phyloP scores from a whole-genome alignment of 2,329 filamentous ascomycete genomes.

The Arthrobotrys musiformis region DNA sequence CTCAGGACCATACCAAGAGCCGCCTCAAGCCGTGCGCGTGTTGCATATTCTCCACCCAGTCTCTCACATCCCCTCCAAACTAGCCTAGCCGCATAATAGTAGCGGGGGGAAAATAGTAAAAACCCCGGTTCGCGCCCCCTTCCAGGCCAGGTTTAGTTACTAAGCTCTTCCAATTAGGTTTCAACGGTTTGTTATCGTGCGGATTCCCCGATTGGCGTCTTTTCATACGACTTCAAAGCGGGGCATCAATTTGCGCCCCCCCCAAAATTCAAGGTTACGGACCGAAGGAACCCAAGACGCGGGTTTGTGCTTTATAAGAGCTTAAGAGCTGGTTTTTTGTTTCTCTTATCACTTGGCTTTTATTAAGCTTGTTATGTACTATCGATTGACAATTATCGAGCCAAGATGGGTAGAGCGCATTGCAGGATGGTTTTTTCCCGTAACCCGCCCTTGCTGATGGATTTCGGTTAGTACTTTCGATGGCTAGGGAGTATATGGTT shows the following conservation, averaged over 20 bases:
- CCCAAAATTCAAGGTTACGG: too few species aligned
- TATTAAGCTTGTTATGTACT: constrained; percentile 25
- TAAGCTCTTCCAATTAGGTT: not conserved
- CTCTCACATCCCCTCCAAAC: too few species aligned
- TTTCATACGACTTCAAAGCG: not conserved
- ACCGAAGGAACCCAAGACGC: too few species aligned
- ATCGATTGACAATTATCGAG: not conserved
- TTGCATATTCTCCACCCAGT: too few species aligned
- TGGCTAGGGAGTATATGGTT: too few species aligned
- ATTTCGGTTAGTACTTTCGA: too few species aligned
- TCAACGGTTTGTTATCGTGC: not conserved
- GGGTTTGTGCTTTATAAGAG: not conserved
- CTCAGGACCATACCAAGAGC: too few species aligned
- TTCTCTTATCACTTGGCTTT: constrained; percentile 15
- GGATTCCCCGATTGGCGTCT: constrained; percentile 2
- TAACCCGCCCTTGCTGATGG: not conserved
- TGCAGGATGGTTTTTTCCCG: not conserved
- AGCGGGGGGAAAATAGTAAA: not conserved
- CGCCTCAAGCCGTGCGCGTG: too few species aligned
- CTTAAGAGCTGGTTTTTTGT: not conserved
- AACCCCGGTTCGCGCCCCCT: not conserved
- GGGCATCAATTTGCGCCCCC: too few species aligned
- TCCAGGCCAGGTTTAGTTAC: not conserved
- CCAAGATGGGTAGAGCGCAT: not conserved
- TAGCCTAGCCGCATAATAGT: not conserved